These are phyloP conservation scores for Stereum hirsutum DNA, from an alignment of 1,284 basidiomycete species.

Conservation along the genomic window DNA sequence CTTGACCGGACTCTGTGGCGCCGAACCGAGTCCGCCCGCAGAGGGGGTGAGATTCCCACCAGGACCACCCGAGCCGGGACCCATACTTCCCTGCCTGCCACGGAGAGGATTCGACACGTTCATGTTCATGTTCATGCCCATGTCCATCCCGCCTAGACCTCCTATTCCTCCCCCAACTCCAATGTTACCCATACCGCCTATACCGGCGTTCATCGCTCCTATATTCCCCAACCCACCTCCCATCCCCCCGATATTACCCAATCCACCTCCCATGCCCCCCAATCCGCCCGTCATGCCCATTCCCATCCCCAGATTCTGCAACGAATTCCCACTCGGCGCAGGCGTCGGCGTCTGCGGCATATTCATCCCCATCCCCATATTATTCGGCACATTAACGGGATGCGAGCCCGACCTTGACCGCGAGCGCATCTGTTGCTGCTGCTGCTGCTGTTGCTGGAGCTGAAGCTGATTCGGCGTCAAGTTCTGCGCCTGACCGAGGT, in stretches of 20 bases:
- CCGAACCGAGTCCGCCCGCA: no score
- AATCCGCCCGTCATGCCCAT: not conserved
- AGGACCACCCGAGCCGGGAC: no score
- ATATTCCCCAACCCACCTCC: not conserved
- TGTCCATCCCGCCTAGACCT: not conserved
- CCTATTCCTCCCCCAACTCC: not conserved
- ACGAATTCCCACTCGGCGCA: not conserved
- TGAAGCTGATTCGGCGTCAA: conserved; percentile 5
- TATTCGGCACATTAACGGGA: not conserved
- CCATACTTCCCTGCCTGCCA: no score
- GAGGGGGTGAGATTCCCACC: no score
- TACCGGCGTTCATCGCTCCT: no score
- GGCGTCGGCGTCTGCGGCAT: not conserved
- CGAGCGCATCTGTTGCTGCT: no score
- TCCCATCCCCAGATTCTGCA: not conserved
- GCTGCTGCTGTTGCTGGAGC: conserved; percentile 6
- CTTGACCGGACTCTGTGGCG: no score
- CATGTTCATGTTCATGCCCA: no score
- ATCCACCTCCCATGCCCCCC: not conserved
- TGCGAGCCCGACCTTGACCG: no score
- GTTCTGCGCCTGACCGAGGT: not conserved
- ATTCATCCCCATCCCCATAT: not conserved
- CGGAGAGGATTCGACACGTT: no score
- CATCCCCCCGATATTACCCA: not conserved
- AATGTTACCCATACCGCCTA: no score